A percentile compares a stretch with the other conserved stretches of the same genome.
Evolutionary conservation across 441 rosid genomes (phyloP).

Genomic region (Theobroma grandiflorum): DNA sequence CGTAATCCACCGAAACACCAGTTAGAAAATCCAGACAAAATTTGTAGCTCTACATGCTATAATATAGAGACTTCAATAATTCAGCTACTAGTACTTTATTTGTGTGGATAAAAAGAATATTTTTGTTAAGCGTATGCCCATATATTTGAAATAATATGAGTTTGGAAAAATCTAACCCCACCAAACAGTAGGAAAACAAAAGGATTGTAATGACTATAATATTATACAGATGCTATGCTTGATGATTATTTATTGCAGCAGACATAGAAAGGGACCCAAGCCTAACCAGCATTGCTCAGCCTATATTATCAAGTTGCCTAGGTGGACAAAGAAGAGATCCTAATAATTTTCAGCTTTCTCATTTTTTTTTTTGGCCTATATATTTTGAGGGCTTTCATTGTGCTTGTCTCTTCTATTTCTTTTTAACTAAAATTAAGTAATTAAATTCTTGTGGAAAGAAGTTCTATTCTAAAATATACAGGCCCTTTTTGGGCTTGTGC

Average conservation of each 20-base stretch:
- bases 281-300: slow-evolving; percentile 28
- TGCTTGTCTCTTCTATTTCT: slow-evolving; percentile 25
- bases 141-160: no score
- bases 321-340: slow-evolving; percentile 42
- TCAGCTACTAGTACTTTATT: neutral
- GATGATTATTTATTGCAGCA: slow-evolving; percentile 26
- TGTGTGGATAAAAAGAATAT: neutral
- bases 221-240: neutral
- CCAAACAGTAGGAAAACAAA: neutral
- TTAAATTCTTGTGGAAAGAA: neutral
- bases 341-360: slow-evolving; percentile 39
- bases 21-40: no score
- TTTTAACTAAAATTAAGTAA: neutral
- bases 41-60: no score
- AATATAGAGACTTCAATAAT: no score
- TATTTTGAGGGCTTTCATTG: slow-evolving; percentile 25
- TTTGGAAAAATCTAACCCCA: neutral
- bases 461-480: no score
- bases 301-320: slow-evolving; percentile 33
- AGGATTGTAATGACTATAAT: neutral
- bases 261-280: slow-evolving; percentile 51
- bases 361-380: slow-evolving; percentile 27
- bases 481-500: no score
- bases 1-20: no score
- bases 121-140: neutral